Base-by-base conservation (phyloP, 2,329 filamentous ascomycete species). In the Cercospora sp. region DNA sequence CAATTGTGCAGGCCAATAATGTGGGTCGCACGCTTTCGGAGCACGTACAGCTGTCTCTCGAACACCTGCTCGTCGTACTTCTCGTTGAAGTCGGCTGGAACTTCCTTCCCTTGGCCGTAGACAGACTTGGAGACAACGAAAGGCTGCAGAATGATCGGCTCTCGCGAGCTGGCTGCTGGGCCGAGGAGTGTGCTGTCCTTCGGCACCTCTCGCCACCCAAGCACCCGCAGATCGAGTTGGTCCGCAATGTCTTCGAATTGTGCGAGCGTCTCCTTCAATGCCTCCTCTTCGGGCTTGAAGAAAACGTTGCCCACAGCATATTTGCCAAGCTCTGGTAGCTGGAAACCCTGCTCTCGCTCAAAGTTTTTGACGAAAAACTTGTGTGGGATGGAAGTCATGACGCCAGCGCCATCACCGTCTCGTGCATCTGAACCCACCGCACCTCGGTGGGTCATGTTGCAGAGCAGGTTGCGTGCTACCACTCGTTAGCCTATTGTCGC, bases 381-480 rank as follows among this genome's bases (percentile, higher is more conserved):
- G 85, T 98, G 94, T 69, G 95, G 95, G 77, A 99, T 97, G 69
- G 94, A 97, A 74, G 94, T 98, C 95, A 99, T 99, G 79, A 98
- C 94, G 88, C 95, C 95, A 77, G 95, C 95, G 81, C 95, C 95
- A 80, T 99, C 95, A 80, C 95, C 95, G 80, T 99, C 95, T 85
- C 95, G 91, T 78, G 93, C 93, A 85, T 99, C 95, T 69, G 95
- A 98, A 75, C 95, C 95, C 76, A 98, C 94, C 72, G 95, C 95
- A 86, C 95, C 95, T 81, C 95, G 91, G 86, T 99, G 95, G 86
- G 95, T 98, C 95, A 99, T 99, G 87, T 99, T 98, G 87, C 95
- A 99, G 72, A 99, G 89, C 70, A 99, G 86, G 82, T 94, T 97
- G 74, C 92, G 91, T 74, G 94, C 92, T 95, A 76, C 55, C 12